Evolutionary conservation across 352 stramenopile genomes (phyloP), one percentile per base, ranked within the genome.

Genomic region (Thalassiosira delicatula): DNA sequence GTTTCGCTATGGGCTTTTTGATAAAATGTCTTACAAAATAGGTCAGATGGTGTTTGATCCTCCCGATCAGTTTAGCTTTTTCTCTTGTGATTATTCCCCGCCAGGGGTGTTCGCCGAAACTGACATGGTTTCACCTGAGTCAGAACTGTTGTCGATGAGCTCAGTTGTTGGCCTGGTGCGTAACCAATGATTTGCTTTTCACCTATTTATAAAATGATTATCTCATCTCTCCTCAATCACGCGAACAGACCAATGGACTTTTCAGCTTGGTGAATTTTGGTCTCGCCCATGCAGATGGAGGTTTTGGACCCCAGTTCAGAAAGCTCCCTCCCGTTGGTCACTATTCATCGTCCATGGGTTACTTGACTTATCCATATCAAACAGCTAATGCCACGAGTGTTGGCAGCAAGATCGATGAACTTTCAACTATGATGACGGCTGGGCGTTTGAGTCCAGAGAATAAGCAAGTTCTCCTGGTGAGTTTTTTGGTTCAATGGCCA

Each of bases 1-100:
- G 57, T 73, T 81, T 63, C 62, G 57, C 27, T 30, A 79, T 59
- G 69, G 65, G 57, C 35, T 69, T 32, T 57, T 71, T 65, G 25
- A 78, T 40, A 32, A 67, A 29, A 72, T 79, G 70, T 40, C 23
- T 5, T 33, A 66, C 14, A 85, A 85, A 57, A 90, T 92, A 25
- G 91, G 91, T 4, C 83, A 95, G 78, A 82, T 85, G 70, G 67
- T 83, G 12, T 89, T 83, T 49, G 63, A 86, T n/a, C 73, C 79
- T 40, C 84, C 84, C 57, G 72, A 85, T 75, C 80, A 88, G 70
- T 88, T 90, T 23, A 70, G 46, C 19, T 90, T 90, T 51, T 90
- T 90, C 37, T 63, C 77, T 56, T 67, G 53, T 56, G 84, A 90
- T 51, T 88, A 82, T 62, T 51, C 67, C 12, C 84, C 84, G 19